A percentile compares a stretch with the other conserved stretches of the same genome.
Conservation (phyloP, 148 eudicot genomes). For the Rhododendron kiyosumense region DNA sequence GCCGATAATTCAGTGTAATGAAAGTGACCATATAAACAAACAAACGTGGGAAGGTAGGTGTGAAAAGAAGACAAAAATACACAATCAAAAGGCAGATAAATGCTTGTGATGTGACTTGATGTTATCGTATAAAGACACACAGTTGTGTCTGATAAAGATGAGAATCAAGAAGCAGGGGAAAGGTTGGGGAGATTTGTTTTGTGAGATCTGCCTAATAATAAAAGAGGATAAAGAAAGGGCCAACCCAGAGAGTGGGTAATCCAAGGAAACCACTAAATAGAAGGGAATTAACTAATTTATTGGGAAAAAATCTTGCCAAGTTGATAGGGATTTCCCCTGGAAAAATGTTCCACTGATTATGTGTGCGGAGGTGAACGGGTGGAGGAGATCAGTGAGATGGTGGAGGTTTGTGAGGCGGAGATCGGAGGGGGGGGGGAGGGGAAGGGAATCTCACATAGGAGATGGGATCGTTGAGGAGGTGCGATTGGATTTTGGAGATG, state of each 20-base stretch:
- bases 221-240: neutral
- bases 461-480: too few species aligned
- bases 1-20: neutral
- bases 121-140: neutral
- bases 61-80: neutral
- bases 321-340: neutral
- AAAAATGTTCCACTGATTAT: neutral
- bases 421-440: too few species aligned
- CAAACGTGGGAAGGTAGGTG: neutral
- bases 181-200: neutral
- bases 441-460: too few species aligned
- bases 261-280: neutral
- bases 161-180: neutral
- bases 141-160: neutral
- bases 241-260: neutral
- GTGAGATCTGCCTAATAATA: neutral
- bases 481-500: too few species aligned
- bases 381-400: too few species aligned
- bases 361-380: too few species aligned
- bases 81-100: neutral
- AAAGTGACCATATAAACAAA: neutral
- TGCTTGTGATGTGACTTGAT: conserved; percentile 3
- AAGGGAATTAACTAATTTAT: neutral
- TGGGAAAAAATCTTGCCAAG: neutral
- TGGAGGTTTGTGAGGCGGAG: too few species aligned